Conservation (phyloP, 1,139 yeast genomes). For the Blastobotrys aristatus region DNA sequence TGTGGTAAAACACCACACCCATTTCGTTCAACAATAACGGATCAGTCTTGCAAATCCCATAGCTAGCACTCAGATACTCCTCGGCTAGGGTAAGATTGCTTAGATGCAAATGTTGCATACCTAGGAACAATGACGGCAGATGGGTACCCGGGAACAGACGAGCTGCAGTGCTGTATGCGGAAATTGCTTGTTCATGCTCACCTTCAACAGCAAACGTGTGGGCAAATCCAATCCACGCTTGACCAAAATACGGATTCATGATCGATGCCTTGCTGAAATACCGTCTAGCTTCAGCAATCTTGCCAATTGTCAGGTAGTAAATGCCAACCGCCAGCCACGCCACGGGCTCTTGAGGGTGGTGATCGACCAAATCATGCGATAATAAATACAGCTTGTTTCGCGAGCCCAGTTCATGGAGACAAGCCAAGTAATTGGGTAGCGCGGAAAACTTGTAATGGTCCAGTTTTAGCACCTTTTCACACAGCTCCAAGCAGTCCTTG, state of each 20-base stretch:
- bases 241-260: conserved; percentile 84
- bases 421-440: conserved; percentile 75
- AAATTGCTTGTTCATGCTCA: conserved; percentile 96
- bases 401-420: conserved; percentile 80
- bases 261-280: conserved; percentile 88
- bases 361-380: conserved; percentile 84
- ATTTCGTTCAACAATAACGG: conserved; percentile 85
- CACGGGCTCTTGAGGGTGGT: conserved; percentile 73
- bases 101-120: conserved; percentile 94
- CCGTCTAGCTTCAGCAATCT: conserved; percentile 76
- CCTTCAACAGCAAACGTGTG: conserved; percentile 97
- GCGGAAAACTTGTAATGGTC: conserved; percentile 68
- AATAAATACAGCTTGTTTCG: conserved; percentile 73
- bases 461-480: conserved; percentile 54
- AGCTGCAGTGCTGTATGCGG: conserved; percentile 96
- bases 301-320: conserved; percentile 72
- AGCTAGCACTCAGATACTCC: conserved; percentile 75
- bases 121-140: conserved; percentile 81
- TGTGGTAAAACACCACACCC: conserved; percentile 85
- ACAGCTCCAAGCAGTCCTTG: conserved; percentile 66
- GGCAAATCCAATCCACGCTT: conserved; percentile 98
- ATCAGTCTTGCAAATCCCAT: conserved; percentile 73
- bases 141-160: conserved; percentile 93
- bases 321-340: conserved; percentile 94
- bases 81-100: conserved; percentile 77